Conservation (phyloP, 2,329 filamentous ascomycete genomes). For the Fusarium burgessii region DNA sequence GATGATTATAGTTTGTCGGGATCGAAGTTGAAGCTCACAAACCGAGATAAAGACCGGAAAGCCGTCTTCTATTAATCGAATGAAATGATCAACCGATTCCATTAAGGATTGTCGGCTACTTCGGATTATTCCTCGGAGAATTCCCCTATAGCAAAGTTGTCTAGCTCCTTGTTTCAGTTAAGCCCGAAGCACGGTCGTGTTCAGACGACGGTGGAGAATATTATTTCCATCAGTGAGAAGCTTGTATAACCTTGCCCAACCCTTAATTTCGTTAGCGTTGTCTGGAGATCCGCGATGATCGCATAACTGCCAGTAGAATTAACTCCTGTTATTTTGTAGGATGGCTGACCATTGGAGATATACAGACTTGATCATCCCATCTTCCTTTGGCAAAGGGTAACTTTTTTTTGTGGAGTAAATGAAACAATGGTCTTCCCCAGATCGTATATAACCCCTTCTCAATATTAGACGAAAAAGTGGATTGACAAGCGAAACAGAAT, state of each 20-base stretch:
- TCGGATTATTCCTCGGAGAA: not conserved
- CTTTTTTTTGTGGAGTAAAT: accelerated
- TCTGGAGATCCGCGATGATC: accelerated
- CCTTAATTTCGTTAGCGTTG: not conserved
- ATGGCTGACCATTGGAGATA: accelerated
- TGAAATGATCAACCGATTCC: too few species aligned
- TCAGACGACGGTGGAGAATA: not conserved
- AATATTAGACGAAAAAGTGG: not conserved
- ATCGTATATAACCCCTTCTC: not conserved
- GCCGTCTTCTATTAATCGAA: accelerated
- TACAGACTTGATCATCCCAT: not conserved
- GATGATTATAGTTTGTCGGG: not conserved
- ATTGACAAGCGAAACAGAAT: not conserved
- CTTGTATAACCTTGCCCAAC: accelerated
- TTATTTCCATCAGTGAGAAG: not conserved
- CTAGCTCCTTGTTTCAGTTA: not conserved
- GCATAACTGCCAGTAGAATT: not conserved
- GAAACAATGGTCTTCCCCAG: not conserved
- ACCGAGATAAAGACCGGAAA: not conserved
- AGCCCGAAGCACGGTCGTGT: not conserved
- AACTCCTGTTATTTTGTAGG: accelerated
- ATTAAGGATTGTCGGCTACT: not conserved
- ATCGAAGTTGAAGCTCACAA: not conserved
- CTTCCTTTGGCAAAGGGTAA: accelerated
- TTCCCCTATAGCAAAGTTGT: not conserved